Evolutionary conservation across 2,329 filamentous ascomycete species (phyloP), one percentile per base, ranked within the genome.

Genomic region (Berkeleyomyces rouxiae): DNA sequence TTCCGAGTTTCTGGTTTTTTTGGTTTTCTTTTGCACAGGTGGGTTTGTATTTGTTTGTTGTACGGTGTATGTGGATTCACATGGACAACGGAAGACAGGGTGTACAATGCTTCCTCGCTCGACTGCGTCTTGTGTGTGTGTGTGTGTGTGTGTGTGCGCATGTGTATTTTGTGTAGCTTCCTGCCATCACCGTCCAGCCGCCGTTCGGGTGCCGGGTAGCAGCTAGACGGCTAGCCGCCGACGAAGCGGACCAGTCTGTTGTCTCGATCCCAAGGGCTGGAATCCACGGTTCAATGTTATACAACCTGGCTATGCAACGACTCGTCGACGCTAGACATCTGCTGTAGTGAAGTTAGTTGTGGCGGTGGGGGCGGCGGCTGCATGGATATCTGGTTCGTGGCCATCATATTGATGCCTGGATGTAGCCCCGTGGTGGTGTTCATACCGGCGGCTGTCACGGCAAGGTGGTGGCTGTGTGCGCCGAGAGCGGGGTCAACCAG

Each of bases 401-500:
- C 33, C 55, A 64, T 62, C 37, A 64, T 61, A 11, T 62, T 64
- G 39, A 64, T 58, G 13, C 59, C 42, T 6, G 60, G 59, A 23
- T 64, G 53, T 40, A 64, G 62, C n/a, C 51, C 59, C 5, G 47
- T n/a, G 36, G 55, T 44, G 33, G 23, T 49, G 31, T 47, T 47
- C 51, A 64, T 55, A 4, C 39, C 16, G 7, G 59, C 55, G 3
- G 39, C 61, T 9, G 40, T 33, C 9, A 64, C 62, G 36, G 59
- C 31, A 10, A 64, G 31, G 6, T 46, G 43, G 40, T 64, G 63
- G 23, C 16, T 36, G 47, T 64, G 63, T 7, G 40, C 31, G 7
- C 59, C 55, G 33, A 64, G 63, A 59, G 37, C 60, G 44, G 59
- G 63, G 58, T 64, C 63, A 2, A 64, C 63, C 3, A 62, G 43